These are phyloP conservation scores for Petunia axillaris DNA, from an alignment of 257 asterid species.

Conservation along the genomic window DNA sequence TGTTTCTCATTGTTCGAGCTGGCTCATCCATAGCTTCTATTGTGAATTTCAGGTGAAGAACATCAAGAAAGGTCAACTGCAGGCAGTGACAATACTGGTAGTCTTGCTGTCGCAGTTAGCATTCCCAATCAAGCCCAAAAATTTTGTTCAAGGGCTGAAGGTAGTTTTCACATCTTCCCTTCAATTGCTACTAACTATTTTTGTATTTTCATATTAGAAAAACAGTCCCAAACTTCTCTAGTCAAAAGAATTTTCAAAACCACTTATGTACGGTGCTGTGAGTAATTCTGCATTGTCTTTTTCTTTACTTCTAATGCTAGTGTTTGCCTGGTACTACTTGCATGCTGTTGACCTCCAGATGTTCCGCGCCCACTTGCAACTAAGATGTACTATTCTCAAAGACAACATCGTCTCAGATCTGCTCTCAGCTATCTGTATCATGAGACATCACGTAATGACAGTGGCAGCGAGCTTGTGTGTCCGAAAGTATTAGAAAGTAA, in stretches of 20 bases:
- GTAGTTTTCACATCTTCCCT: constrained; percentile 11
- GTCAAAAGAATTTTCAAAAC: background rate
- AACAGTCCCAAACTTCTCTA: constrained; percentile 5
- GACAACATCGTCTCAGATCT: constrained; percentile 60
- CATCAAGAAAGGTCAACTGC: constrained; percentile 30
- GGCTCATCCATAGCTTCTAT: constrained; percentile 27
- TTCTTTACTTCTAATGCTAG: constrained; percentile 6
- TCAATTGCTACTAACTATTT: constrained; percentile 1
- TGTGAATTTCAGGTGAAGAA: constrained; percentile 34
- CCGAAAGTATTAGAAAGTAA: constrained; percentile 45
- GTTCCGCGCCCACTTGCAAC: constrained; percentile 90
- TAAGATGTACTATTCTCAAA: constrained; percentile 76
- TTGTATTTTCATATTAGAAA: constrained; percentile 13
- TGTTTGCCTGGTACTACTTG: constrained; percentile 9
- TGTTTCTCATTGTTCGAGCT: background rate
- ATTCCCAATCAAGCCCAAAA: constrained; percentile 16
- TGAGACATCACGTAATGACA: constrained; percentile 47
- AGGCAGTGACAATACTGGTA: constrained; percentile 30
- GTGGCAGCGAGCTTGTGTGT: constrained; percentile 41
- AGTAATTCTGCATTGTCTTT: constrained; percentile 14
- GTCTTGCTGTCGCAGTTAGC: constrained; percentile 17
- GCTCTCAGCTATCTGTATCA: constrained; percentile 65
- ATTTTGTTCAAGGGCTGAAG: background rate
- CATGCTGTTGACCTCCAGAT: constrained; percentile 41
- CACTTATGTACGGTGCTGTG: background rate